Percentiles rank a stretch among this genome's conserved stretches.
Conservation (phyloP, 495 filamentous ascomycete genomes). For the Penicillium riverlandense region DNA sequence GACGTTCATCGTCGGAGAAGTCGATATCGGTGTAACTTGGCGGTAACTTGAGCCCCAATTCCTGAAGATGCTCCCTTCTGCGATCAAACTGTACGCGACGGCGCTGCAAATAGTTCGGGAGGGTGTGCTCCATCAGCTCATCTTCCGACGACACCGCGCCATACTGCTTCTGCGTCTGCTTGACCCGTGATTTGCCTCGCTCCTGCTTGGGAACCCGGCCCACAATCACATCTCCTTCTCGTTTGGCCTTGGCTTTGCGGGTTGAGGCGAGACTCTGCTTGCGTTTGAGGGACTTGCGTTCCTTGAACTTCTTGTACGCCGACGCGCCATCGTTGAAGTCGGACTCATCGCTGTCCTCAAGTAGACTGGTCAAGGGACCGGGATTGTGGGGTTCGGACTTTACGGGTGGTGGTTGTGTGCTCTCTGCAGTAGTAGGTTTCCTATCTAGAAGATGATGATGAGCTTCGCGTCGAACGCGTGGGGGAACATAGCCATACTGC, state of each 20-base stretch:
- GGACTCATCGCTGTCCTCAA: conserved; percentile 30
- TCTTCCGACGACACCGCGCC: conserved; percentile 43
- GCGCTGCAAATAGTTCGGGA: conserved; percentile 51
- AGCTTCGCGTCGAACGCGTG: conserved; percentile 11
- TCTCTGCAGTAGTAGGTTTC: neutral
- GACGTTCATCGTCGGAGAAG: conserved; percentile 77
- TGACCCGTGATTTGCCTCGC: conserved; percentile 8
- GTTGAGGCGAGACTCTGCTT: conserved; percentile 44
- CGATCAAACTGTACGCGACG: conserved; percentile 47
- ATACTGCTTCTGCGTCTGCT: conserved; percentile 23
- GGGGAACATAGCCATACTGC: conserved; percentile 5
- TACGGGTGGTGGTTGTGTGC: neutral
- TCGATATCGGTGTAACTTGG: conserved; percentile 75
- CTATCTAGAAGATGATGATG: conserved; percentile 5
- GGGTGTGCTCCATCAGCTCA: conserved; percentile 49
- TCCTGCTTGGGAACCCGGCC: conserved; percentile 18
- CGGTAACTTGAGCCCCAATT: conserved; percentile 67
- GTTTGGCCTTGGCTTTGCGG: conserved; percentile 35
- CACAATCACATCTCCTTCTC: conserved; percentile 20
- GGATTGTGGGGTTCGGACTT: conserved; percentile 3
- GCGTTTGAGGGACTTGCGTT: conserved; percentile 48
- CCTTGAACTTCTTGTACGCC: conserved; percentile 53
- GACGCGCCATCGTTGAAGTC: conserved; percentile 41
- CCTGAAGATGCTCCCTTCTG: conserved; percentile 48
- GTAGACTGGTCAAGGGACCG: conserved; percentile 8